Base-by-base conservation (phyloP, 805 yeast species). In the Hanseniaspora valbyensis region DNA sequence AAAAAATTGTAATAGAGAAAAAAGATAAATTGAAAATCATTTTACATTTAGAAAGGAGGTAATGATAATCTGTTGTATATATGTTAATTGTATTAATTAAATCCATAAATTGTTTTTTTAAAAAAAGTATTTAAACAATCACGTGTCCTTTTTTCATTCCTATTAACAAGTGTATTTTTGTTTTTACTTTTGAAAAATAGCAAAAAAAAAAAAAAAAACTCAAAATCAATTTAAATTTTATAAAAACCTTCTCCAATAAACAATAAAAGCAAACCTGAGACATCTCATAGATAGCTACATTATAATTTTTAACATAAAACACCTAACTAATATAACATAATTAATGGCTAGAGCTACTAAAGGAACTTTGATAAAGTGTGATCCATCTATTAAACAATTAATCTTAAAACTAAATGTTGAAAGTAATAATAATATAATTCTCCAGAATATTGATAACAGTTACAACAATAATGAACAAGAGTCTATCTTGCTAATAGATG, bases 311-410 rank as follows among this genome's bases (percentile, higher is more conserved):
- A 16, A 13, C 14, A 26, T 18, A 3, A 45, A 24, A 29, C 42
- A 14, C n/a, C 21, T 14, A 14, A 26, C 18, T 21, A 4, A 8
- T 34, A 8, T 30, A 21, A 19, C 8, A 21, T 8, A 39, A n/a
- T 42, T 14, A 19, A 64, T 71, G 81, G 76, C 80, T 1, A 67
- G 78, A 54, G 81, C 81, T 36, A 69, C 77, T 40, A 74, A 72
- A 59, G 80, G 81, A 48, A 69, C 75, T 2, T 58, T 77, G 42
- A 65, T 77, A 16, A 73, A 75, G 55, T 77, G 96, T 63, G 98
- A 90, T 63, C 97, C 98, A 1, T 86, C 96, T 1, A 88, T 90
- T 55, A 75, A 80, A 55, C 95, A 97, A 0, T 70, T 90, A 44
- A 85, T 90, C 2, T 67, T 90, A 21, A 83, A 80, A 61, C 83